Evolutionary conservation across 2,329 filamentous ascomycete species (phyloP).

Genomic region (Aureobasidium musti): DNA sequence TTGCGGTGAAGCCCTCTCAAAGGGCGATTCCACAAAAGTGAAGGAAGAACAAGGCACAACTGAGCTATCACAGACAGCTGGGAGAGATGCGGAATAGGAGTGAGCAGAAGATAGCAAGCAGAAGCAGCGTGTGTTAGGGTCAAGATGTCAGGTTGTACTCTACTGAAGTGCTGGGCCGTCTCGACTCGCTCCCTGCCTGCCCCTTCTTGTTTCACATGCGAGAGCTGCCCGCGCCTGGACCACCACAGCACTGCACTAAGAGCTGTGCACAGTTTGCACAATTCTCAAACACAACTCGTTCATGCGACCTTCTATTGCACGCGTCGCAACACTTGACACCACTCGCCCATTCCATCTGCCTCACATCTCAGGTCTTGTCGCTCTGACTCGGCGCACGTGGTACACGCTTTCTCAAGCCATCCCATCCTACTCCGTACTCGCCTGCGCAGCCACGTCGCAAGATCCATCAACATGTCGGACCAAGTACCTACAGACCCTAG

Average conservation of each 20-base stretch:
- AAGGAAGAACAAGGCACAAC: background rate
- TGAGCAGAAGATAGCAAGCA: background rate
- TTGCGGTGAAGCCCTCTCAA: constrained; percentile 18
- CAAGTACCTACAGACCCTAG: constrained; percentile 7
- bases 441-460: background rate
- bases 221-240: constrained; percentile 4
- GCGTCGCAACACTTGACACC: background rate
- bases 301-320: background rate
- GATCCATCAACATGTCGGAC: constrained; percentile 10
- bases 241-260: background rate
- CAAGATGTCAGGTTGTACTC: background rate
- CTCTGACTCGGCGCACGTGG: background rate
- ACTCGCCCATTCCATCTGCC: background rate
- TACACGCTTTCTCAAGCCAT: background rate
- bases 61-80: constrained; percentile 16
- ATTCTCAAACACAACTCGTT: background rate
- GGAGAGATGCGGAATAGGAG: background rate
- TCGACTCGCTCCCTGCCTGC: constrained; percentile 8
- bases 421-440: background rate
- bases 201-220: constrained; percentile 11
- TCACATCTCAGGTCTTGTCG: background rate
- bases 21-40: background rate
- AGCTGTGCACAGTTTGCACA: background rate
- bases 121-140: background rate
- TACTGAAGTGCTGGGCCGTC: background rate